A percentile compares a stretch with the other conserved stretches of the same genome.
These are phyloP conservation scores for Russula compacta DNA, from an alignment of 768 basidiomycete species.

Conservation along the genomic window DNA sequence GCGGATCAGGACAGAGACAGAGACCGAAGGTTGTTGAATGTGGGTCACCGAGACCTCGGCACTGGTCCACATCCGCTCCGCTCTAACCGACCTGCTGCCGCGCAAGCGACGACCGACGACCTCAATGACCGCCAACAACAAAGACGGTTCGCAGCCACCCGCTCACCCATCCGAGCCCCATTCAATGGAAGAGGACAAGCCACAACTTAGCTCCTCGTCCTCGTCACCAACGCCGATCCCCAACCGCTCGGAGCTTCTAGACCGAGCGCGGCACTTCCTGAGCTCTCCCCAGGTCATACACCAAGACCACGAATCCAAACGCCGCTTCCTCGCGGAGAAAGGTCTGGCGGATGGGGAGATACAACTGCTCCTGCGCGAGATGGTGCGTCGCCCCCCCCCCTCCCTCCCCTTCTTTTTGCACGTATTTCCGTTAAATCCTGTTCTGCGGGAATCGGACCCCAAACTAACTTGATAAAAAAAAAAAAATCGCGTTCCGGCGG, in stretches of 20 bases:
- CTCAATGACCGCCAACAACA: constrained; percentile 8
- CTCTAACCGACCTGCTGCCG: too few species aligned
- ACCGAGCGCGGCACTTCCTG: constrained; percentile 55
- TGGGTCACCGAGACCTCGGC: too few species aligned
- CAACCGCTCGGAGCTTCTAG: constrained; percentile 24
- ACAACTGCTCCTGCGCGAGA: constrained; percentile 44
- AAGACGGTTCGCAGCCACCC: constrained; percentile 1
- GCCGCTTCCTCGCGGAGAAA: constrained; percentile 59
- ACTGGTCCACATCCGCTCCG: too few species aligned
- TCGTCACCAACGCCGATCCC: not conserved
- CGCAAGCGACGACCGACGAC: too few species aligned
- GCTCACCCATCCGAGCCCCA: not conserved
- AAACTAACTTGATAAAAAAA: too few species aligned
- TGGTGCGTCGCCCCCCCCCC: constrained; percentile 33
- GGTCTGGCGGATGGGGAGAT: constrained; percentile 58
- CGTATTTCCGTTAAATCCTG: too few species aligned
- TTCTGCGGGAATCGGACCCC: too few species aligned
- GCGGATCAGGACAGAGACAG: not conserved
- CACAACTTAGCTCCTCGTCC: not conserved
- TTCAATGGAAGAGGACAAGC: not conserved
- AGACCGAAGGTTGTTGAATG: not conserved
- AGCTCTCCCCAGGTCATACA: constrained; percentile 52
- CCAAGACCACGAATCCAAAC: constrained; percentile 49
- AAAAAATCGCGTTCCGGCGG: not conserved
- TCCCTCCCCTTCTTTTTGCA: not conserved